Conservation (phyloP, 2,329 filamentous ascomycete species). For the Sarocladium kiliense region DNA sequence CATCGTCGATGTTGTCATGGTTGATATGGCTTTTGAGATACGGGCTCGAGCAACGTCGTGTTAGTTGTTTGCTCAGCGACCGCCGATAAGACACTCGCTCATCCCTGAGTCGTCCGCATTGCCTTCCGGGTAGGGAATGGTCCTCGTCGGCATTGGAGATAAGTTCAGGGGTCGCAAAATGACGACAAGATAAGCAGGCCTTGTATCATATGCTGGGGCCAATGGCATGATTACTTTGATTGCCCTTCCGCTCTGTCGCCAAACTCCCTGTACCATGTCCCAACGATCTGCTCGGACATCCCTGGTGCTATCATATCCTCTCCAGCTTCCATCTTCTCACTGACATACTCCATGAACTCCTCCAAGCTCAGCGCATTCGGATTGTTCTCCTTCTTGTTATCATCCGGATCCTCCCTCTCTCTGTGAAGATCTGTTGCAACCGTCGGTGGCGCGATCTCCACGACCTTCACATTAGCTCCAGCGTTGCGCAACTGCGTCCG, state of each 20-base stretch:
- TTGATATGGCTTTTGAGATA: no score
- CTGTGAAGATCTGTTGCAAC: conserved; percentile 51
- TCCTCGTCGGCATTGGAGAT: no score
- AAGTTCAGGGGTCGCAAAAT: no score
- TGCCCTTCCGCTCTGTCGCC: conserved; percentile 16
- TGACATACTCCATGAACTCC: conserved; percentile 48
- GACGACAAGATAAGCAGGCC: no score
- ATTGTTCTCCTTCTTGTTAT: conserved; percentile 55
- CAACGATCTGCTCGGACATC: conserved; percentile 29
- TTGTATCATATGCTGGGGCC: neutral
- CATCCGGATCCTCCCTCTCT: conserved; percentile 48
- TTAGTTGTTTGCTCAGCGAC: no score
- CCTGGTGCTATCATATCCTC: conserved; percentile 45
- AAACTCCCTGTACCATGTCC: conserved; percentile 37
- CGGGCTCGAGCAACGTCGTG: no score
- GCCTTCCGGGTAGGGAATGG: no score
- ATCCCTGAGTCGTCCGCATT: no score
- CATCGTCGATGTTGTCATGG: no score
- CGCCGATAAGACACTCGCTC: no score
- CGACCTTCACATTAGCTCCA: conserved; percentile 36
- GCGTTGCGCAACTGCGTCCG: conserved; percentile 40
- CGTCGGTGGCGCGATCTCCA: conserved; percentile 51
- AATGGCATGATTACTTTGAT: neutral
- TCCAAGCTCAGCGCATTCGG: conserved; percentile 34
- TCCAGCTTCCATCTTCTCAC: conserved; percentile 37